A percentile compares a stretch with the other conserved stretches of the same genome.
Evolutionary conservation across 257 asterid genomes (phyloP).

Genomic region (Penstemon newberryi): DNA sequence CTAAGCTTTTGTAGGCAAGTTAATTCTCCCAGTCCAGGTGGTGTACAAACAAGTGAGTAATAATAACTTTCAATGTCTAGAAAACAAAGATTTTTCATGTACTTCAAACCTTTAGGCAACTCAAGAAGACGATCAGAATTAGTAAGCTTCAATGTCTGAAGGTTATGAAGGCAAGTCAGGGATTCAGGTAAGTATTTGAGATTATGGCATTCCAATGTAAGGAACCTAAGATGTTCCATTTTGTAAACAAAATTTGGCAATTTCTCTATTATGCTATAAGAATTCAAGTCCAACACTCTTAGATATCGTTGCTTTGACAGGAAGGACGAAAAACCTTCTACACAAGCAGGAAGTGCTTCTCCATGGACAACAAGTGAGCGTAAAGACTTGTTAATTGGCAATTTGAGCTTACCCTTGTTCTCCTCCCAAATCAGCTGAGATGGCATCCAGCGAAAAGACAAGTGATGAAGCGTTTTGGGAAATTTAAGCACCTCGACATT

Average conservation of each 20-base stretch:
- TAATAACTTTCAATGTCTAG: too few species aligned
- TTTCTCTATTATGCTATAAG: neutral
- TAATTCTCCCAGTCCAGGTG: too few species aligned
- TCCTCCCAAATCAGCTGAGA: too few species aligned
- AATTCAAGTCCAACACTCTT: neutral
- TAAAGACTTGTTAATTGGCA: too few species aligned
- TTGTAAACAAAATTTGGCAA: too few species aligned
- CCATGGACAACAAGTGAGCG: neutral
- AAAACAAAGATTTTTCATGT: too few species aligned
- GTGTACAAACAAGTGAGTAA: too few species aligned
- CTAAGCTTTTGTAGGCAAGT: too few species aligned
- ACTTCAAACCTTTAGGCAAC: slow-evolving; percentile 1
- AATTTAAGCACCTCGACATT: neutral
- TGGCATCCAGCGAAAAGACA: too few species aligned
- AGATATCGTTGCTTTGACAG: neutral
- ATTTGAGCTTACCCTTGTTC: too few species aligned
- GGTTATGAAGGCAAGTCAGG: slow-evolving; percentile 5
- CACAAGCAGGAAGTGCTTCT: accelerated
- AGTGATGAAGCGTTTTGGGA: too few species aligned
- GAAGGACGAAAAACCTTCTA: neutral
- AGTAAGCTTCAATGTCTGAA: slow-evolving; percentile 15
- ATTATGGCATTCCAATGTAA: neutral
- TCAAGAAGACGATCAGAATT: neutral
- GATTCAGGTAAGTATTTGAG: neutral
- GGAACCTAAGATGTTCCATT: too few species aligned